phyloP scores from a whole-genome alignment of 2,329 filamentous ascomycete species.

The Botrytis byssoidea region DNA sequence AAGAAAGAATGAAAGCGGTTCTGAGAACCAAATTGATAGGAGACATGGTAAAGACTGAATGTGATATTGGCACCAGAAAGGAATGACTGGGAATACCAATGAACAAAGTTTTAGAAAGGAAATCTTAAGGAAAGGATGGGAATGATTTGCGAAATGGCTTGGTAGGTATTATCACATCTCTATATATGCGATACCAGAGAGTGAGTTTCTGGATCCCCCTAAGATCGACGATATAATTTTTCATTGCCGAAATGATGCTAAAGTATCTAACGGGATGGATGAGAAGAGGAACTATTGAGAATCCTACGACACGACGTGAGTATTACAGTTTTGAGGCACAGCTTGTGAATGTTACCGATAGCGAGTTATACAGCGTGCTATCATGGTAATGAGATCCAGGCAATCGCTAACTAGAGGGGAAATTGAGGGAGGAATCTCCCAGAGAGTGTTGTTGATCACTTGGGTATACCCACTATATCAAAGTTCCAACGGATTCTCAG shows the following conservation, averaged over 20 bases:
- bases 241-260: not conserved
- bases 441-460: too few species aligned
- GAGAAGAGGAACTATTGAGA: not conserved
- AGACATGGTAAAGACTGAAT: constrained; percentile 4
- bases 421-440: not conserved
- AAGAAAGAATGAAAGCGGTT: constrained; percentile 12
- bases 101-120: not conserved
- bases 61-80: not conserved
- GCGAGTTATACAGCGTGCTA: not conserved
- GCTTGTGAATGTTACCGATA: not conserved
- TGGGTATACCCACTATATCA: not conserved
- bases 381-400: not conserved
- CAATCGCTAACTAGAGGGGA: not conserved
- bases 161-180: not conserved
- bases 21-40: not conserved
- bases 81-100: not conserved
- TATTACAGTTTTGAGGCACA: not conserved
- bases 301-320: not conserved
- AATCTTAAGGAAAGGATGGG: not conserved
- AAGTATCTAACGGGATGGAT: not conserved
- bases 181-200: not conserved
- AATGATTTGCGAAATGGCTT: not conserved
- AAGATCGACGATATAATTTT: not conserved
- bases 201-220: not conserved
- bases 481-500: not conserved